Conservation (phyloP, 306 rosid species). For the Pachyrhizus erosus region DNA sequence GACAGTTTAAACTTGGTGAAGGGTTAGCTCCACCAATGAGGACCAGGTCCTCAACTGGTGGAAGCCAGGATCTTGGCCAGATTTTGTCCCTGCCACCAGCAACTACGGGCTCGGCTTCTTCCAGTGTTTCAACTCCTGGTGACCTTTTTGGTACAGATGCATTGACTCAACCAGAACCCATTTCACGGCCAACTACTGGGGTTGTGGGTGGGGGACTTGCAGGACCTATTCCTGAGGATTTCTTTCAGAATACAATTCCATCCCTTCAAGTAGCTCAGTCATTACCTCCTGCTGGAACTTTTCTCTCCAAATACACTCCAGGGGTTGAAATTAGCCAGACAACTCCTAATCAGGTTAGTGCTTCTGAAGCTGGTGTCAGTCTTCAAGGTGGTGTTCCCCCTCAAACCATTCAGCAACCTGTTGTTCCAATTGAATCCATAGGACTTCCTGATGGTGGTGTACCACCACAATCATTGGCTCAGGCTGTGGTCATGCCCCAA, state of each 20-base stretch:
- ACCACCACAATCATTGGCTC: constrained; percentile 76
- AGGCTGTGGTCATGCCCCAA: constrained; percentile 56
- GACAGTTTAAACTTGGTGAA: constrained; percentile 81
- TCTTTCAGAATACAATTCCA: constrained; percentile 89
- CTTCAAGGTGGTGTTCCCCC: constrained; percentile 81
- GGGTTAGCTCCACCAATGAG: constrained; percentile 78
- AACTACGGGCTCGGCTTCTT: constrained; percentile 54
- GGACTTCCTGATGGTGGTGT: constrained; percentile 98
- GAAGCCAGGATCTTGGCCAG: constrained; percentile 84
- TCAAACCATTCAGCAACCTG: constrained; percentile 70
- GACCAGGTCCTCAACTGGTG: constrained; percentile 70
- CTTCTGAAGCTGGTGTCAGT: constrained; percentile 55
- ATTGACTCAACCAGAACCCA: constrained; percentile 59
- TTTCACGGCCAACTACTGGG: constrained; percentile 58
- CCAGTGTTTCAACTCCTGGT: constrained; percentile 61
- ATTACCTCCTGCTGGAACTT: constrained; percentile 91
- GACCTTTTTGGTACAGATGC: constrained; percentile 76
- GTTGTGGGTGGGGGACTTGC: constrained; percentile 59
- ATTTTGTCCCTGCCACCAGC: constrained; percentile 65
- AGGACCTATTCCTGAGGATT: constrained; percentile 96
- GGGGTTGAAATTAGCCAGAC: constrained; percentile 62
- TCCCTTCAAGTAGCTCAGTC: constrained; percentile 84
- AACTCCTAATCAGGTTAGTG: constrained; percentile 53
- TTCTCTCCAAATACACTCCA: constrained; percentile 73
- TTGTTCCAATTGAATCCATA: constrained; percentile 56